Conservation (phyloP, 192 early-diverging fungal genomes). For the Coemansia sp. region DNA sequence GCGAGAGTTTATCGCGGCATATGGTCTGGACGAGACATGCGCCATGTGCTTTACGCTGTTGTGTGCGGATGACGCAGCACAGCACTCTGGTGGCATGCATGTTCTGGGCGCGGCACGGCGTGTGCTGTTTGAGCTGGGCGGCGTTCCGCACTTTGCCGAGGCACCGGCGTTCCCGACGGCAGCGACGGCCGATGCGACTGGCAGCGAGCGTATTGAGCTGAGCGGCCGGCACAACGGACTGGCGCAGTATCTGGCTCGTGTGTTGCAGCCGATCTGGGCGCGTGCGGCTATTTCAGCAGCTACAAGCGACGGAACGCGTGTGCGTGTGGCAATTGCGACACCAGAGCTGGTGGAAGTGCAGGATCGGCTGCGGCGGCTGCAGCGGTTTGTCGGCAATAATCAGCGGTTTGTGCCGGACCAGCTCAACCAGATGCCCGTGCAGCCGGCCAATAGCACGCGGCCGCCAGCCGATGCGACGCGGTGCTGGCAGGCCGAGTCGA, state of each 20-base stretch:
- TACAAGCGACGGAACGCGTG: constrained; percentile 2
- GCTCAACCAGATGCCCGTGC: constrained; percentile 53
- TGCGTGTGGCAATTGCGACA: constrained; percentile 45
- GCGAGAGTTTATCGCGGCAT: constrained; percentile 57
- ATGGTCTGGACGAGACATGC: constrained; percentile 69
- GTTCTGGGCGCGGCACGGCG: constrained; percentile 30
- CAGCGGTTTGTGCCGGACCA: constrained; percentile 56
- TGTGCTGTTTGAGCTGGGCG: constrained; percentile 51
- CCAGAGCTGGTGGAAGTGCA: constrained; percentile 47
- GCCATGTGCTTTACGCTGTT: constrained; percentile 84
- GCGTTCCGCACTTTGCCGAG: constrained; percentile 43
- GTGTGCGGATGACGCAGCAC: constrained; percentile 40
- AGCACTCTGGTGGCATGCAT: constrained; percentile 20
- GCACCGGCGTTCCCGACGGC: constrained; percentile 18
- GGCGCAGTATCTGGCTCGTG: constrained; percentile 69
- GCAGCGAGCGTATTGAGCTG: constrained; percentile 48
- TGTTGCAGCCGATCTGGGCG: constrained; percentile 77
- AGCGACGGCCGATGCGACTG: background rate
- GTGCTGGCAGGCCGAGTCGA: constrained; percentile 62
- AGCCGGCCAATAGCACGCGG: constrained; percentile 35
- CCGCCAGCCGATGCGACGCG: constrained; percentile 30
- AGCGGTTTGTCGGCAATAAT: constrained; percentile 52
- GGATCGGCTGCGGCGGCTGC: constrained; percentile 45
- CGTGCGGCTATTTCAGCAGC: constrained; percentile 19
- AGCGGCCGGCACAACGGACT: constrained; percentile 78